phyloP scores from a whole-genome alignment of 257 asterid genomes.

The Apocynum venetum region DNA sequence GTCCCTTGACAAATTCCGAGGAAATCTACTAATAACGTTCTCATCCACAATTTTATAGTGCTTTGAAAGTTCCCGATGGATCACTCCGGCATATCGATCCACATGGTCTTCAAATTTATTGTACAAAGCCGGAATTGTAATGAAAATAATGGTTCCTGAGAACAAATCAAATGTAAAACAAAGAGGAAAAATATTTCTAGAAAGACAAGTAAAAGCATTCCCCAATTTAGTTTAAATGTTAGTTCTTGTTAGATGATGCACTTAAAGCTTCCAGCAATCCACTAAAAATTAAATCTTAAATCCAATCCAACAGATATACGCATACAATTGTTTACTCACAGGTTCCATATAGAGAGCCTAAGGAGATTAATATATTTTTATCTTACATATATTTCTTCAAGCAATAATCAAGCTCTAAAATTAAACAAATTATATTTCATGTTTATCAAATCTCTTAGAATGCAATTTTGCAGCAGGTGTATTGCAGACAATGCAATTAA shows the following conservation, averaged over 20 bases:
- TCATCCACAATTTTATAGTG: conserved; percentile 82
- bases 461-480: neutral
- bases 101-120: conserved; percentile 58
- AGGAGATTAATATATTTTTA: neutral
- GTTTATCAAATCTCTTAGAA: neutral
- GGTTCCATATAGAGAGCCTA: too few relatives aligned
- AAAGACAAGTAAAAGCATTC: neutral
- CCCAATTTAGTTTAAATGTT: neutral
- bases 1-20: conserved; percentile 50
- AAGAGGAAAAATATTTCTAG: neutral
- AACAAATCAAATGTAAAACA: conserved; percentile 15
- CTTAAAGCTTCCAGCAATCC: neutral
- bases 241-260: neutral
- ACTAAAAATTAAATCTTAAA: neutral
- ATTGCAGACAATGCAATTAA: neutral
- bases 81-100: conserved; percentile 59
- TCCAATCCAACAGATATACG: neutral
- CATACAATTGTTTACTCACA: neutral
- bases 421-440: neutral
- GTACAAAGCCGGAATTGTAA: conserved; percentile 71
- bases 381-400: neutral
- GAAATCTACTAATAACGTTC: conserved; percentile 63
- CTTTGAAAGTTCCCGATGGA: conserved; percentile 63
- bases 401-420: neutral
- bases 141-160: conserved; percentile 65